A percentile compares a stretch with the other conserved stretches of the same genome.
Conservation (phyloP, 2,329 filamentous ascomycete species). For the Neonectria coccinea region DNA sequence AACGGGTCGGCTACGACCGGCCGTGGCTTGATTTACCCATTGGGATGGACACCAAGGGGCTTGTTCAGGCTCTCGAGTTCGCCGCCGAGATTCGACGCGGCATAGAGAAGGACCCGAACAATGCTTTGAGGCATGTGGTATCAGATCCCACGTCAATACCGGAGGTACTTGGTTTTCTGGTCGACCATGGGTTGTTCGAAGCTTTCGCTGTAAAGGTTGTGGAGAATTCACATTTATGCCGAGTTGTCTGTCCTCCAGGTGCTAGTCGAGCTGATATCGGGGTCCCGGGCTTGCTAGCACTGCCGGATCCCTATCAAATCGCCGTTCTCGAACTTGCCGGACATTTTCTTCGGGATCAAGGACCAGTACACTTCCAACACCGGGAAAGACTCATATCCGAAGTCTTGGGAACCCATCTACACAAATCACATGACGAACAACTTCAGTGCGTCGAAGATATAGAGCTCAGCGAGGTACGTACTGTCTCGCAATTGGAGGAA, state of each 20-base stretch:
- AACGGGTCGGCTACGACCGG: slow-evolving; percentile 57
- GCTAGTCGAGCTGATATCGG: slow-evolving; percentile 4
- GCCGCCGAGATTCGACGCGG: slow-evolving; percentile 24
- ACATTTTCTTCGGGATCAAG: slow-evolving; percentile 24
- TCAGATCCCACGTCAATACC: background rate
- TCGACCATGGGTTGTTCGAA: slow-evolving; percentile 37
- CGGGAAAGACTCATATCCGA: slow-evolving; percentile 37
- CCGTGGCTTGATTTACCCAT: slow-evolving; percentile 24
- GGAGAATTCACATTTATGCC: background rate
- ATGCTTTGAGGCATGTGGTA: slow-evolving; percentile 19
- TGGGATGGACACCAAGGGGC: background rate
- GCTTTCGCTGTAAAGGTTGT: slow-evolving; percentile 29
- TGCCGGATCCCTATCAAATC: slow-evolving; percentile 22
- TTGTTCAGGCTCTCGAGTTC: slow-evolving; percentile 27
- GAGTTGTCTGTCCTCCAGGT: background rate
- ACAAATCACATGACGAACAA: background rate
- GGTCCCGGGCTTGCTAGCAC: background rate
- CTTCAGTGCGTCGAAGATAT: background rate
- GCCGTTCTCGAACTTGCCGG: slow-evolving; percentile 18
- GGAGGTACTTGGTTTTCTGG: slow-evolving; percentile 23
- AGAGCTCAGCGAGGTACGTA: background rate
- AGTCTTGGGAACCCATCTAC: slow-evolving; percentile 29
- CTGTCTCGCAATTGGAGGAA: background rate
- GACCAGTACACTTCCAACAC: slow-evolving; percentile 24
- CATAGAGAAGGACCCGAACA: slow-evolving; percentile 17